These are phyloP conservation scores for Lophium mytilinum DNA, from an alignment of 495 filamentous ascomycete species.

Conservation along the genomic window DNA sequence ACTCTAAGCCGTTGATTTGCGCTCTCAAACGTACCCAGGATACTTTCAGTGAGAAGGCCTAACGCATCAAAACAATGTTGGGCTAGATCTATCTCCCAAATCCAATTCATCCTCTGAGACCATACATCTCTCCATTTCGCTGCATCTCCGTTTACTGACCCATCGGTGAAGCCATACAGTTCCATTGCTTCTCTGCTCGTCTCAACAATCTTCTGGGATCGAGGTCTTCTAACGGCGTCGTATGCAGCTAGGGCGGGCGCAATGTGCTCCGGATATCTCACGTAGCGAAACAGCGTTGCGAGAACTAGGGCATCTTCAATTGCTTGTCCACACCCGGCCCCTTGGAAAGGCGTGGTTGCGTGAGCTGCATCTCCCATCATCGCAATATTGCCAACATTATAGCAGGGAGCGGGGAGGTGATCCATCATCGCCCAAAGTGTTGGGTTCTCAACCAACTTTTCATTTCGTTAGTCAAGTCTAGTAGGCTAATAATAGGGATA, in stretches of 20 bases:
- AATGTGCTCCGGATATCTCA: slow-evolving; percentile 7
- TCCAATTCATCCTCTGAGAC: slow-evolving; percentile 1
- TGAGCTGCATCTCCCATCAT: slow-evolving; percentile 28
- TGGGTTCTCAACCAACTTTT: neutral
- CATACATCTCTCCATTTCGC: neutral
- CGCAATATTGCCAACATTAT: slow-evolving; percentile 9
- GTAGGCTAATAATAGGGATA: neutral
- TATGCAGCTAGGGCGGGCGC: slow-evolving; percentile 30
- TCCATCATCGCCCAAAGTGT: slow-evolving; percentile 16
- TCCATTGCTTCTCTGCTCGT: slow-evolving; percentile 42
- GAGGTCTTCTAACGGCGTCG: slow-evolving; percentile 28
- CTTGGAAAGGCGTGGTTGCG: slow-evolving; percentile 23
- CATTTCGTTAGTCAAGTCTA: neutral
- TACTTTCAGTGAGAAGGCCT: neutral
- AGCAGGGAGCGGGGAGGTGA: slow-evolving; percentile 7
- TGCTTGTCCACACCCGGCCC: slow-evolving; percentile 22
- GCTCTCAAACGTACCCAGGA: neutral
- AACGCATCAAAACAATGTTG: neutral
- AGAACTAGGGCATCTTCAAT: slow-evolving; percentile 31
- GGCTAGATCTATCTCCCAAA: slow-evolving; percentile 4
- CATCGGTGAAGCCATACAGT: neutral
- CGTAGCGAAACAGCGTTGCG: slow-evolving; percentile 13
- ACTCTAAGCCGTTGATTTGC: no score
- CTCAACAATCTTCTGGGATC: slow-evolving; percentile 42
- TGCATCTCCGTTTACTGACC: neutral